phyloP scores from a whole-genome alignment of 345 rosid species.

The Eutrema yunnanense region DNA sequence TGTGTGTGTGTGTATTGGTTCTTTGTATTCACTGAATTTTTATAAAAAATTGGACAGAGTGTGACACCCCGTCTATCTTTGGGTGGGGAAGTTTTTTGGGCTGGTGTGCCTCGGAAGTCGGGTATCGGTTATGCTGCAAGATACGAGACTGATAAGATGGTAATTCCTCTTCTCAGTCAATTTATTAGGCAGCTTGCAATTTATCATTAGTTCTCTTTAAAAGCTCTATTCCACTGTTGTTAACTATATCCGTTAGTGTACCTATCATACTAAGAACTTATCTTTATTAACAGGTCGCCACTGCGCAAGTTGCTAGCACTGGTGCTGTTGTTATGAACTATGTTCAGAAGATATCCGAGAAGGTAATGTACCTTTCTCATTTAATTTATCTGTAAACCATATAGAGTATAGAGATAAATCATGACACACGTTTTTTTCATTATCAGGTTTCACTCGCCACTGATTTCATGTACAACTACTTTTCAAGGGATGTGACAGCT shows the following conservation, averaged over 20 bases:
- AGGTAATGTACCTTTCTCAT: conserved; percentile 42
- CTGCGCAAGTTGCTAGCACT: conserved; percentile 94
- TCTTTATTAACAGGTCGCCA: conserved; percentile 51
- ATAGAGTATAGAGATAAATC: background rate
- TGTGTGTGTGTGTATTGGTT: background rate
- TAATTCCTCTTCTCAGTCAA: conserved; percentile 21
- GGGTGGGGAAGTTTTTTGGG: conserved; percentile 97
- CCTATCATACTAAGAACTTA: background rate
- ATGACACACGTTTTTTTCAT: background rate
- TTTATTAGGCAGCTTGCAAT: no score
- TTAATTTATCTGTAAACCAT: background rate
- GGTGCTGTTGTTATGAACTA: conserved; percentile 81
- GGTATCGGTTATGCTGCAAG: conserved; percentile 96
- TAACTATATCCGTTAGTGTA: background rate
- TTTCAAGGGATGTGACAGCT: conserved; percentile 82
- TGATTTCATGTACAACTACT: conserved; percentile 81
- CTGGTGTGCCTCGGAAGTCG: conserved; percentile 93
- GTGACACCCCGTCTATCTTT: conserved; percentile 65
- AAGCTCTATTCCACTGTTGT: no score
- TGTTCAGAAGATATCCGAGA: conserved; percentile 94
- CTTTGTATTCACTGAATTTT: background rate
- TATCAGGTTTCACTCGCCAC: conserved; percentile 82
- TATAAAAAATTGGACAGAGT: conserved; percentile 44
- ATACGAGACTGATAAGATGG: conserved; percentile 92
- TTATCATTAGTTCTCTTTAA: no score